Evolutionary conservation across 1,139 yeast species (phyloP), one percentile per base, ranked within the genome.

Genomic region (Geotrichum candidum): DNA sequence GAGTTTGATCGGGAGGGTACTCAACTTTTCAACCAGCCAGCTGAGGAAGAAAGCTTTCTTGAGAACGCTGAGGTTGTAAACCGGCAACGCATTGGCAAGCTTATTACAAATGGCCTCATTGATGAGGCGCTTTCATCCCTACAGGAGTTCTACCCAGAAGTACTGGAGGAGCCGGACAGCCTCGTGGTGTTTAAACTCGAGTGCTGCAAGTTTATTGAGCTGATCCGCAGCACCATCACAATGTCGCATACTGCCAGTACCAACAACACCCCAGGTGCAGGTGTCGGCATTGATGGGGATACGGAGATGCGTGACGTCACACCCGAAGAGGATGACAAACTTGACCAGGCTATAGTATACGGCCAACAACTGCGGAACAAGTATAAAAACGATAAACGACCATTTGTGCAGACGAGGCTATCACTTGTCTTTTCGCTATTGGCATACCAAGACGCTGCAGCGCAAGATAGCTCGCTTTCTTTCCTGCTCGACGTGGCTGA

Each of bases 21-120:
- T 38, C 58, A 52, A n/a, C 22, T 41, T 15, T 41, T 15, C 6
- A 23, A 60, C 45, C 15, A 29, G 53, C 15, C 51, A 18, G 3
- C 38, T 48, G 11, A 55, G 52, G n/a, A 48, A 22, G 46, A 41
- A n/a, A 41, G 18, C 6, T 41, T 41, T 41, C 46, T 50, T 7
- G 52, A 50, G 9, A 52, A 55, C 5, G 53, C 45, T 27, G 53
- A 55, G n/a, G 51, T 73, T 62, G 74, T 84, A 18, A 72, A 72
- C 46, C 79, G 94, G 60, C 86, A 84, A 65, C 73, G 77, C n/a
- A 76, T 87, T 41, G 78, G 86, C 61, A 72, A 76, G 31, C 76
- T 74, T 59, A 71, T 86, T 51, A 66, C 78, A 22, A 72, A 76
- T 1, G 81, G 84, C 48, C 78, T 85, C 53, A 80, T 86, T 64